Percentiles rank a stretch among this genome's conserved stretches.
These are phyloP conservation scores for Cylindrodendrum hubeiense DNA, from an alignment of 2,329 filamentous ascomycete genomes.

Conservation along the genomic window DNA sequence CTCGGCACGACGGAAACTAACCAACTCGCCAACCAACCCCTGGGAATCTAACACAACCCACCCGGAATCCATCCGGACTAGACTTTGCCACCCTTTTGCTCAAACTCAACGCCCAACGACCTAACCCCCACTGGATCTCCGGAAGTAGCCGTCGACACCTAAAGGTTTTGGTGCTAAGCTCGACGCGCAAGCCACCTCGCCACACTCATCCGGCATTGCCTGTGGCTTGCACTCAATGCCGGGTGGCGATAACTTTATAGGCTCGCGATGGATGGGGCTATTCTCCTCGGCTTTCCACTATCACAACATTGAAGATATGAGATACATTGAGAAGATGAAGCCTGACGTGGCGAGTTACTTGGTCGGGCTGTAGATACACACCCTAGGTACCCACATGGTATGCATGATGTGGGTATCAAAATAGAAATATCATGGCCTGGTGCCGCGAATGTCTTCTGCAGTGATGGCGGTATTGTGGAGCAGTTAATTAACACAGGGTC, in stretches of 20 bases:
- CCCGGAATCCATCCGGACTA: not conserved
- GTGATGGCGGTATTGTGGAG: not conserved
- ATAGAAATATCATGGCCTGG: not conserved
- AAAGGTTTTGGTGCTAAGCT: constrained; percentile 4
- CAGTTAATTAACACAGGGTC: not conserved
- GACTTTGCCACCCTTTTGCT: constrained; percentile 3
- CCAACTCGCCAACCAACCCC: not conserved
- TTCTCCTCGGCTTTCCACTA: not conserved
- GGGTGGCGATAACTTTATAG: constrained; percentile 11
- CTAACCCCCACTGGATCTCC: not conserved
- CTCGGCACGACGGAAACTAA: not conserved
- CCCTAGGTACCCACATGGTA: not conserved
- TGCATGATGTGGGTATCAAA: not conserved
- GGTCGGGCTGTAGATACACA: not conserved
- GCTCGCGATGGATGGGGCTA: not conserved
- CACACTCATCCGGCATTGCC: constrained; percentile 29
- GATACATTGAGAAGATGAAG: not conserved
- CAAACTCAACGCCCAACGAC: constrained; percentile 9
- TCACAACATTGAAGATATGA: not conserved
- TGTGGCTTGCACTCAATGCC: constrained; percentile 31
- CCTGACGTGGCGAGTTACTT: not conserved
- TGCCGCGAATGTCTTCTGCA: not conserved
- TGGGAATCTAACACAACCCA: constrained; percentile 2
- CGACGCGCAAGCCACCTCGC: constrained; percentile 46
- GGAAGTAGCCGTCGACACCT: constrained; percentile 5